A percentile compares a stretch with the other conserved stretches of the same genome.
Conservation (phyloP, 805 yeast genomes). For the Monosporozyma servazzii region DNA sequence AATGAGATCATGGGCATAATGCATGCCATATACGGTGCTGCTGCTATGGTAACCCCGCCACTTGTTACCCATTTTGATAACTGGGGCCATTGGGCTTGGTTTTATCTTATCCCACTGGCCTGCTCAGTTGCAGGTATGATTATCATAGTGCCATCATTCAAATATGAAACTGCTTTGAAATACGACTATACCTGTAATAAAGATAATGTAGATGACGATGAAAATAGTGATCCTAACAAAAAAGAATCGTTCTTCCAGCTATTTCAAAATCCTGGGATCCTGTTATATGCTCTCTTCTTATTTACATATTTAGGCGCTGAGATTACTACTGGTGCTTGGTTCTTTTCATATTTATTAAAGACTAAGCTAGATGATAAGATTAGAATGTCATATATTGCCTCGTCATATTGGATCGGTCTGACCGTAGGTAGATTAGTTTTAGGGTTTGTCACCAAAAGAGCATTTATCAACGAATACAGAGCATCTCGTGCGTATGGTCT, state of each 20-base stretch:
- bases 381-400: conserved; percentile 51
- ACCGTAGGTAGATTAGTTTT: conserved; percentile 53
- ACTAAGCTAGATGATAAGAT: conserved; percentile 41
- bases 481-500: conserved; percentile 30
- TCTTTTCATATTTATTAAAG: conserved; percentile 50
- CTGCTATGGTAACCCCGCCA: conserved; percentile 64
- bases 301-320: conserved; percentile 64
- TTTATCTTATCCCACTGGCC: conserved; percentile 29
- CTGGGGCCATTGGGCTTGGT: conserved; percentile 24
- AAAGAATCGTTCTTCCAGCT: conserved; percentile 8
- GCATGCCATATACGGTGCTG: conserved; percentile 66
- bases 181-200: conserved; percentile 23
- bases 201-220: conserved; percentile 4
- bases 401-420: conserved; percentile 67
- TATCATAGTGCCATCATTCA: conserved; percentile 37
- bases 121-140: conserved; percentile 29
- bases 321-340: conserved; percentile 63
- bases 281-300: conserved; percentile 46
- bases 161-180: conserved; percentile 33
- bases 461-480: conserved; percentile 37
- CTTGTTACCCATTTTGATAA: conserved; percentile 39
- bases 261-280: conserved; percentile 27
- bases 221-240: conserved; percentile 6
- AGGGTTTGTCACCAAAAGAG: conserved; percentile 44
- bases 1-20: conserved; percentile 50